phyloP scores from a whole-genome alignment of 495 filamentous ascomycete genomes.

The Gamarada debralockiae region DNA sequence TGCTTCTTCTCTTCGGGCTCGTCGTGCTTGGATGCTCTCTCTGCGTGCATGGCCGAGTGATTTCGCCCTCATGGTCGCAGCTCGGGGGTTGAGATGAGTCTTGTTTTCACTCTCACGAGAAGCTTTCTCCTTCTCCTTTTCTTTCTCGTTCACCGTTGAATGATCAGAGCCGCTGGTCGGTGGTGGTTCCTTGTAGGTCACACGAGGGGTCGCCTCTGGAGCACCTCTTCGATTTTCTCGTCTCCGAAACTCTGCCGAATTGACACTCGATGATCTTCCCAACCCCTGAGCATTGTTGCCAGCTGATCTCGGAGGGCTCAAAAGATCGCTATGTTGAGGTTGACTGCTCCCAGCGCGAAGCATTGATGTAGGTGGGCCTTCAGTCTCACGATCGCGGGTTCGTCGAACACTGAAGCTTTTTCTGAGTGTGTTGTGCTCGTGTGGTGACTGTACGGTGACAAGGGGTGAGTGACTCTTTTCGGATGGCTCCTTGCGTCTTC shows the following conservation, averaged over 20 bases:
- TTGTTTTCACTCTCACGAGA: constrained; percentile 26
- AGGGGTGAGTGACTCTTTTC: constrained; percentile 62
- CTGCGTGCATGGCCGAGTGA: constrained; percentile 85
- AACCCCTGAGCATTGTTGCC: constrained; percentile 58
- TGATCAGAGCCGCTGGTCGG: constrained; percentile 78
- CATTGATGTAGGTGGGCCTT: constrained; percentile 45
- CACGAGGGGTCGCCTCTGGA: constrained; percentile 43
- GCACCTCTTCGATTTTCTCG: constrained; percentile 56
- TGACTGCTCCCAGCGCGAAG: constrained; percentile 64
- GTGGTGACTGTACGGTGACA: constrained; percentile 69
- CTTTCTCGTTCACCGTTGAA: constrained; percentile 38
- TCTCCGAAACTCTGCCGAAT: constrained; percentile 73
- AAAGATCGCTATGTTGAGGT: constrained; percentile 65
- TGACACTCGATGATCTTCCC: constrained; percentile 81
- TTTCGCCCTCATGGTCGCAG: constrained; percentile 68
- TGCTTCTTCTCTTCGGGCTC: constrained; percentile 61
- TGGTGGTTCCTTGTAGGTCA: constrained; percentile 52
- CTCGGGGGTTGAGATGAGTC: constrained; percentile 39
- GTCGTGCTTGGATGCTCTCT: constrained; percentile 84
- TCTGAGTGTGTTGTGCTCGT: constrained; percentile 57
- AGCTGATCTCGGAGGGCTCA: constrained; percentile 62
- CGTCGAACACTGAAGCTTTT: constrained; percentile 82
- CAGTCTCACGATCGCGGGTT: constrained; percentile 49
- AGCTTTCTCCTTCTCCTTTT: constrained; percentile 29
- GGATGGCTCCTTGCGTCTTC: constrained; percentile 58